phyloP scores from a whole-genome alignment of 2,329 filamentous ascomycete genomes.

The Pyrenophora teres region DNA sequence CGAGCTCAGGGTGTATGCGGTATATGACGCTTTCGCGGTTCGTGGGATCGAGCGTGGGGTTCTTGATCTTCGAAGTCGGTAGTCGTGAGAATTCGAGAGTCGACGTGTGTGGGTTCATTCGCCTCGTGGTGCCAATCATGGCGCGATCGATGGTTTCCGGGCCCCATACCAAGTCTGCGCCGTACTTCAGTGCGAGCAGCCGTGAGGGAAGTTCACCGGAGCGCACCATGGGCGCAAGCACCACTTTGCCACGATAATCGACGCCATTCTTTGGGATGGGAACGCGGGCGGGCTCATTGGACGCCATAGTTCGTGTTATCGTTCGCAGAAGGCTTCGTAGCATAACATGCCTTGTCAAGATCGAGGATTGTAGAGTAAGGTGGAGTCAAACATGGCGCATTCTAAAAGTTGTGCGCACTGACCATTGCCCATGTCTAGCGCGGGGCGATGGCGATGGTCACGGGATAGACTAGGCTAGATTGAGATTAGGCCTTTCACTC shows the following conservation, averaged over 20 bases:
- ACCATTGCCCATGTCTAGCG: conserved; percentile 9
- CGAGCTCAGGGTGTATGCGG: conserved; percentile 76
- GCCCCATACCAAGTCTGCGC: conserved; percentile 96
- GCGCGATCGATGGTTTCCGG: conserved; percentile 93
- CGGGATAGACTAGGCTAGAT: background rate
- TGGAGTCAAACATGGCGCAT: conserved; percentile 2
- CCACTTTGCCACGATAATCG: conserved; percentile 91
- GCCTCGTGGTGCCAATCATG: conserved; percentile 83
- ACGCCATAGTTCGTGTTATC: conserved; percentile 40
- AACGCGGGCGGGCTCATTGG: conserved; percentile 60
- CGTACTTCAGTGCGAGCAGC: conserved; percentile 87
- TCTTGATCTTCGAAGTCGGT: conserved; percentile 70
- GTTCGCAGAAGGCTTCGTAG: conserved; percentile 40
- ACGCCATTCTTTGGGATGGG: conserved; percentile 87
- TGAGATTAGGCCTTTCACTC: background rate
- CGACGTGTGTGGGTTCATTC: conserved; percentile 73
- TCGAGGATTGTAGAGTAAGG: background rate
- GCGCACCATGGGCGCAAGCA: conserved; percentile 96
- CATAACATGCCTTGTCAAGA: conserved; percentile 44
- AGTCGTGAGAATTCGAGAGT: conserved; percentile 84
- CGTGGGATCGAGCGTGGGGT: conserved; percentile 61
- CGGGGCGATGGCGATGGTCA: background rate
- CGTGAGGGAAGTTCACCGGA: conserved; percentile 94
- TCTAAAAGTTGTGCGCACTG: conserved; percentile 19
- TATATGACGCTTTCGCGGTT: conserved; percentile 73